Conservation (phyloP, 352 stramenopile genomes). For the Phytophthora europaea region DNA sequence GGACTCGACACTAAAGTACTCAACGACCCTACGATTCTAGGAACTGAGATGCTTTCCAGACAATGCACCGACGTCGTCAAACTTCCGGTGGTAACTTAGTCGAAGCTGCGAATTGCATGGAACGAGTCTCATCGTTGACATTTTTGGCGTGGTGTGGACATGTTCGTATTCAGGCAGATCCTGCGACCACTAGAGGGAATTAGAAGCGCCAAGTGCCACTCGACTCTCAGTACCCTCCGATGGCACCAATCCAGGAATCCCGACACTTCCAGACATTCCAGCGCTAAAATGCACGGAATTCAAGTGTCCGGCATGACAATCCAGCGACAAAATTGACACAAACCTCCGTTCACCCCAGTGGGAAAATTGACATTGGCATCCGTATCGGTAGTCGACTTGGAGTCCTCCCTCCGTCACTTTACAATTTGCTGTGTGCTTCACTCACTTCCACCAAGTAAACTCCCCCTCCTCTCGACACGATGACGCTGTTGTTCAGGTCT, state of each 20-base stretch:
- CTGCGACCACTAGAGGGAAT: neutral
- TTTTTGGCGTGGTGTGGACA: no score
- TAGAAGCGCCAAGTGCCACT: neutral
- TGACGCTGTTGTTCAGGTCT: constrained; percentile 9
- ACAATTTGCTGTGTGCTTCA: constrained; percentile 29
- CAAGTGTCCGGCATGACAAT: constrained; percentile 17
- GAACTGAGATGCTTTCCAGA: no score
- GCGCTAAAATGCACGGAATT: constrained; percentile 19
- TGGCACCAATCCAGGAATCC: neutral
- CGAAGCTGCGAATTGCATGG: no score
- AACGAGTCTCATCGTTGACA: no score
- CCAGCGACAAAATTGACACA: constrained; percentile 16
- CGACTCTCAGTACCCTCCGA: constrained; percentile 12
- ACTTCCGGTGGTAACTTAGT: no score
- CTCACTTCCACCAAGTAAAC: neutral
- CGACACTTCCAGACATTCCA: constrained; percentile 9
- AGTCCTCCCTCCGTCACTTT: constrained; percentile 26
- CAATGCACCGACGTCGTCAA: no score
- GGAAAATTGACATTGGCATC: neutral
- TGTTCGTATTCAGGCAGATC: no score
- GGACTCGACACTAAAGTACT: neutral
- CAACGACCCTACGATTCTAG: constrained; percentile 3
- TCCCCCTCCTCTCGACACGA: constrained; percentile 7
- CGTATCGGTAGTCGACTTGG: no score
- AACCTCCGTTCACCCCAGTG: constrained; percentile 22